These are phyloP conservation scores for Botrytis aclada DNA, from an alignment of 2,329 filamentous ascomycete genomes.

Conservation along the genomic window DNA sequence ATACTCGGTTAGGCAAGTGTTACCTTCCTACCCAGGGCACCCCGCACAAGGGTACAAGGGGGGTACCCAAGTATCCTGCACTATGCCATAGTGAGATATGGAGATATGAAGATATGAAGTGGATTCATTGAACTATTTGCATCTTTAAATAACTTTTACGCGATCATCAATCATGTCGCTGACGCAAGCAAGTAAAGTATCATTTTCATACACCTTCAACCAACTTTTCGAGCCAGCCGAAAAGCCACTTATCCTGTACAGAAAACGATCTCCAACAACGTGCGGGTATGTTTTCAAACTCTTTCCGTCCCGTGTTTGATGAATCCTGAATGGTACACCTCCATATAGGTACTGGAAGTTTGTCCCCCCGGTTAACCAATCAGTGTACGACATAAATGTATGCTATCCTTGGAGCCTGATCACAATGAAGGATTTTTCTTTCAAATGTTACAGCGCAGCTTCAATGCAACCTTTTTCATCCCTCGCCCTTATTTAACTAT, in stretches of 20 bases:
- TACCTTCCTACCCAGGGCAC: slow-evolving; percentile 9
- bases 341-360: neutral
- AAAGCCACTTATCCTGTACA: neutral
- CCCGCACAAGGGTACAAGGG: neutral
- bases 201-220: neutral
- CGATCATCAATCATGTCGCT: neutral
- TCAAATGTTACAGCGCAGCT: slow-evolving; percentile 3
- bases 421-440: neutral
- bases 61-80: neutral
- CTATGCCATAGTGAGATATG: neutral
- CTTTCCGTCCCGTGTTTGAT: neutral
- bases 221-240: neutral
- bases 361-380: neutral
- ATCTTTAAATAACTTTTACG: neutral
- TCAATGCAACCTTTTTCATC: slow-evolving; percentile 2
- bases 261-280: neutral
- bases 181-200: neutral
- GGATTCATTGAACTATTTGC: neutral
- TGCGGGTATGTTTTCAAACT: neutral
- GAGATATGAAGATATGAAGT: neutral
- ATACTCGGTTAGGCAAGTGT: neutral
- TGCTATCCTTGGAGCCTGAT: neutral
- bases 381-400: neutral
- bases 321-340: neutral
- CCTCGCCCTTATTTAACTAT: neutral